These are phyloP conservation scores for Elaeis guineensis DNA, from an alignment of 176 grass and related monocot genomes.

Conservation along the genomic window DNA sequence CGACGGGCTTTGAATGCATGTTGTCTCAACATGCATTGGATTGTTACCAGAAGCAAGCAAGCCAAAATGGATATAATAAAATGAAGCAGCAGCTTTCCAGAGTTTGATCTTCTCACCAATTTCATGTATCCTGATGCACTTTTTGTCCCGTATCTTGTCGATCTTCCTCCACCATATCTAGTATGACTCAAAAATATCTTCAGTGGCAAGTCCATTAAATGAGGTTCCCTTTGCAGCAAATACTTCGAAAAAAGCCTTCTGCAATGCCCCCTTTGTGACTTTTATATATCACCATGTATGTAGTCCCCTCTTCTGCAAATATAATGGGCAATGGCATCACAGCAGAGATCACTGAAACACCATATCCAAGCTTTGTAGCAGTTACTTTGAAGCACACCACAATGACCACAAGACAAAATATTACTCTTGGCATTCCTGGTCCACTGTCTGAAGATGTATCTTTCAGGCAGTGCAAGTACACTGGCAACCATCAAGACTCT, in stretches of 20 bases:
- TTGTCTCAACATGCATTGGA: no score
- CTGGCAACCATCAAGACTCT: slow-evolving; percentile 28
- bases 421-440: slow-evolving; percentile 34
- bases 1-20: no score
- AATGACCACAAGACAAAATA: slow-evolving; percentile 7
- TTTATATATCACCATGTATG: slow-evolving; percentile 35
- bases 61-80: no score
- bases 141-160: no score
- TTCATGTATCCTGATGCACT: no score
- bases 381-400: slow-evolving; percentile 10
- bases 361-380: slow-evolving; percentile 15
- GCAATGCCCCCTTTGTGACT: slow-evolving; percentile 38
- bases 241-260: slow-evolving; percentile 43
- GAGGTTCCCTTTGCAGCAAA: slow-evolving; percentile 23
- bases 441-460: slow-evolving; percentile 41
- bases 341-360: slow-evolving; percentile 48
- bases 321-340: slow-evolving; percentile 27
- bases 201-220: neutral
- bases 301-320: slow-evolving; percentile 48
- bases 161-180: no score
- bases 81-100: no score
- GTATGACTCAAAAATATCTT: no score
- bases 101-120: no score
- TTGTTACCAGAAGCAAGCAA: no score
- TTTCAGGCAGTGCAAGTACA: slow-evolving; percentile 23